These are phyloP conservation scores for Yarrowia sp. DNA, from an alignment of 805 yeast genomes.

Conservation along the genomic window DNA sequence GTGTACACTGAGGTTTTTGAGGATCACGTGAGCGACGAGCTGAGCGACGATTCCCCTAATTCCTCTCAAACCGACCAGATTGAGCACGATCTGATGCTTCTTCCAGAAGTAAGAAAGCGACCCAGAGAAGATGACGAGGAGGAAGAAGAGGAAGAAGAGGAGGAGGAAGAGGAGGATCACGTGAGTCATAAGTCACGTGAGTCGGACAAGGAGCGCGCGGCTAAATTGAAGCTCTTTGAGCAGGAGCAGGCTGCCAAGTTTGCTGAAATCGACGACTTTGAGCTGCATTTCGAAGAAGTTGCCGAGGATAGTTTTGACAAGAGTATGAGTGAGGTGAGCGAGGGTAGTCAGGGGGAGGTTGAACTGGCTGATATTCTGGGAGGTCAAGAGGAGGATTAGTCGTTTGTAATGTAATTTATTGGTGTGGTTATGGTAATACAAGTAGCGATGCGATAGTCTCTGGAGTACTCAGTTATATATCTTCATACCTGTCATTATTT, in stretches of 20 bases:
- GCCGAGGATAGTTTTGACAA: constrained; percentile 15
- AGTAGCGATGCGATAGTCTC: too few species aligned
- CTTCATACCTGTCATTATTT: too few species aligned
- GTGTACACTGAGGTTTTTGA: not conserved
- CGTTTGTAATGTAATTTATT: not conserved
- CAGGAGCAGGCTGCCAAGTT: constrained; percentile 40
- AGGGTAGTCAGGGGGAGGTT: not conserved
- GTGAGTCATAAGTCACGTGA: not conserved
- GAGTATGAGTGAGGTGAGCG: constrained; percentile 14
- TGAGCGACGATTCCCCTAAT: not conserved
- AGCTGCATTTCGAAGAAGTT: constrained; percentile 38
- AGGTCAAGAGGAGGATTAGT: not conserved
- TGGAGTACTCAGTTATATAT: too few species aligned
- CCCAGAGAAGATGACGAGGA: not conserved
- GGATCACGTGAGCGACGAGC: not conserved
- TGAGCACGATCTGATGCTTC: constrained; percentile 14
- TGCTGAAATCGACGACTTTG: constrained; percentile 41
- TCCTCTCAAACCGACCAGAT: constrained; percentile 12
- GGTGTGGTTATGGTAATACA: not conserved
- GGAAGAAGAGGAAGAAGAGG: not conserved
- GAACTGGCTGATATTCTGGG: constrained; percentile 9
- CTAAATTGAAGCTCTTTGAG: not conserved
- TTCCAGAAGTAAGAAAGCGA: constrained; percentile 1
- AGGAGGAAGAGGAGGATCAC: not conserved
- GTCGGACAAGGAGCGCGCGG: constrained; percentile 19